phyloP scores from a whole-genome alignment of 805 yeast species.

The Candida sanyiensis region DNA sequence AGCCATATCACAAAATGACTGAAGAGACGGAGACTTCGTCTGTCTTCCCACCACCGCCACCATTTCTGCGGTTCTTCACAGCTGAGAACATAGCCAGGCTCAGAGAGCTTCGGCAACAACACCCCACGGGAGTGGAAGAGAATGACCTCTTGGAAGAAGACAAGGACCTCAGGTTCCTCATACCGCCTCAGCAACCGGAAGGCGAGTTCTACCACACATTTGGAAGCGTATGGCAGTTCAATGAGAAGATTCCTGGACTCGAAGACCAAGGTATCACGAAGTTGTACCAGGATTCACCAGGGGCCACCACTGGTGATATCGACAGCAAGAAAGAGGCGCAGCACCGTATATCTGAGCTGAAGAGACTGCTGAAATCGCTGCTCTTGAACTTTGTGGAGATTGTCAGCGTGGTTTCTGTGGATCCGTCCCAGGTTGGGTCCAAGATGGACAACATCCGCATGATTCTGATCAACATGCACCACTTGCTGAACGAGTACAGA shows the following conservation, averaged over 20 bases:
- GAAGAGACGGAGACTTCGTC: slow-evolving; percentile 44
- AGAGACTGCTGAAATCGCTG: slow-evolving; percentile 71
- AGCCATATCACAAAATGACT: slow-evolving; percentile 11
- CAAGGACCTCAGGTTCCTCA: slow-evolving; percentile 48
- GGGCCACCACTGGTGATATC: slow-evolving; percentile 3
- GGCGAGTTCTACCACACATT: slow-evolving; percentile 72
- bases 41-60: slow-evolving; percentile 93
- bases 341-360: slow-evolving; percentile 56
- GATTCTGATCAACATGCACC: slow-evolving; percentile 84
- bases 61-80: slow-evolving; percentile 69
- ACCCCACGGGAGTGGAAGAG: slow-evolving; percentile 21
- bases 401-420: slow-evolving; percentile 66
- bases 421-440: slow-evolving; percentile 56
- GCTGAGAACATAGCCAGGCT: slow-evolving; percentile 51
- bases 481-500: slow-evolving; percentile 82
- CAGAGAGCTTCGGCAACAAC: slow-evolving; percentile 19
- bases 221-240: slow-evolving; percentile 80
- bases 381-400: slow-evolving; percentile 77
- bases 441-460: slow-evolving; percentile 77
- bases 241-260: slow-evolving; percentile 71
- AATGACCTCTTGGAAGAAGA: slow-evolving; percentile 31
- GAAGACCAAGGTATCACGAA: slow-evolving; percentile 74
- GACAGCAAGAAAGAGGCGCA: slow-evolving; percentile 8
- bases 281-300: slow-evolving; percentile 41
- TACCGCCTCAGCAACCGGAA: slow-evolving; percentile 62